Percentiles rank a stretch among this genome's conserved stretches.
Conservation (phyloP, 345 rosid genomes). For the Alliaria petiolata region DNA sequence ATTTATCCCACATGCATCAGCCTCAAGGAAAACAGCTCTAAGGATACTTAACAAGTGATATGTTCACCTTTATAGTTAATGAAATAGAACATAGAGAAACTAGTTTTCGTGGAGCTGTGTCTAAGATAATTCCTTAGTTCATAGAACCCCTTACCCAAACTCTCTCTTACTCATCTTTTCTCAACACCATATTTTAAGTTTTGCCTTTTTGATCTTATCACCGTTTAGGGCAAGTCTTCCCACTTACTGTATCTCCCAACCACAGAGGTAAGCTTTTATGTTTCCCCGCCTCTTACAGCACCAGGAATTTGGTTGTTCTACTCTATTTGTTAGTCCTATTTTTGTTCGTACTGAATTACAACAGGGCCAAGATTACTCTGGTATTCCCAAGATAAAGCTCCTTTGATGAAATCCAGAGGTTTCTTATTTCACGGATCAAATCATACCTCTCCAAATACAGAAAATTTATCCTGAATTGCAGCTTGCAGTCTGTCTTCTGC, state of each 20-base stretch:
- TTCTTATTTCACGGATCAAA: slow-evolving; percentile 12
- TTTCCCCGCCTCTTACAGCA: not conserved
- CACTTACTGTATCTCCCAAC: not conserved
- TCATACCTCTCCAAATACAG: slow-evolving; percentile 95
- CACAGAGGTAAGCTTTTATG: not conserved
- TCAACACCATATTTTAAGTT: not conserved
- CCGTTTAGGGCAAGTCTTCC: slow-evolving; percentile 5
- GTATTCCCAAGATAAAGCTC: slow-evolving; percentile 16
- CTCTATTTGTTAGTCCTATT: not conserved
- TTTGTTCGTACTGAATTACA: slow-evolving; percentile 7
- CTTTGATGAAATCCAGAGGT: not conserved
- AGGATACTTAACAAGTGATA: not conserved
- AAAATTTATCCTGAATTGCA: slow-evolving; percentile 95
- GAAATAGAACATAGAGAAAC: slow-evolving; percentile 1
- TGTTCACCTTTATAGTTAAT: not conserved
- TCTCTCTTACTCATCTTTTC: slow-evolving; percentile 1
- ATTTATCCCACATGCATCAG: slow-evolving; percentile 16
- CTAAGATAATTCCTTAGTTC: slow-evolving; percentile 10
- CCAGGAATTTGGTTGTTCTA: slow-evolving; percentile 7
- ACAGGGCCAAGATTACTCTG: slow-evolving; percentile 6
- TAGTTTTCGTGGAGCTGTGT: not conserved
- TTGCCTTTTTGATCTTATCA: not conserved
- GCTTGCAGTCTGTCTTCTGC: slow-evolving; percentile 93
- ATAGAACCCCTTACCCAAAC: not conserved
- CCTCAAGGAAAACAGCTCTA: slow-evolving; percentile 14